A percentile compares a stretch with the other conserved stretches of the same genome.
phyloP scores from a whole-genome alignment of 2,329 filamentous ascomycete species.

The Calonectria hawksworthii region DNA sequence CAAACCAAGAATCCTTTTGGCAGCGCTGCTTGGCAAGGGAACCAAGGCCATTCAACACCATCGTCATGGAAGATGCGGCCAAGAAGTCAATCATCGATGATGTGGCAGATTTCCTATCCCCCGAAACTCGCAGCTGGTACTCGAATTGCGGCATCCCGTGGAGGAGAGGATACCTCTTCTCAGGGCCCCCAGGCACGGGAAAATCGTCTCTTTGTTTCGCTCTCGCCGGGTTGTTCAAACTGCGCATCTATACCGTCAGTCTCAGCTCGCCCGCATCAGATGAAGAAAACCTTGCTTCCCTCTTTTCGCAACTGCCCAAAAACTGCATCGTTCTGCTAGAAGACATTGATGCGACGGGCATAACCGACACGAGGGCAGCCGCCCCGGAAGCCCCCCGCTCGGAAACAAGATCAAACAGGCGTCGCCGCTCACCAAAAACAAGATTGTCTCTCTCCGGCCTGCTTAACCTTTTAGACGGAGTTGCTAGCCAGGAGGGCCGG shows the following conservation, averaged over 20 bases:
- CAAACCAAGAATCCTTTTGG: neutral
- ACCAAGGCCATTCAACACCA: neutral
- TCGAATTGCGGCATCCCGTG: neutral
- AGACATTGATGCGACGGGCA: neutral
- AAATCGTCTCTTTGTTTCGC: neutral
- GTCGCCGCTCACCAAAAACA: neutral
- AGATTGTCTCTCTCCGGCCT: neutral
- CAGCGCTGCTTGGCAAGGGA: neutral
- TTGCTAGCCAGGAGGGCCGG: constrained; percentile 37
- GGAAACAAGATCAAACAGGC: neutral
- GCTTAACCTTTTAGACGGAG: constrained; percentile 30
- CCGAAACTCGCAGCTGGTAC: neutral
- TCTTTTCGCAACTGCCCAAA: neutral
- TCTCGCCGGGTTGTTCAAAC: neutral
- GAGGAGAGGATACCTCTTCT: neutral
- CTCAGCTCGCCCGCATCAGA: neutral
- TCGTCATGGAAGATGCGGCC: neutral
- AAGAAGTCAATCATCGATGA: neutral
- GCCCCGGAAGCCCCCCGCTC: neutral
- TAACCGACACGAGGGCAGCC: neutral
- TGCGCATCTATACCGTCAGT: neutral
- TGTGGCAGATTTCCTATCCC: neutral
- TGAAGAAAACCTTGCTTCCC: neutral
- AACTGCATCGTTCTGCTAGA: neutral
- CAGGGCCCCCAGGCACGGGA: neutral